These are phyloP conservation scores for Trichoderma orchidacearum DNA, from an alignment of 495 filamentous ascomycete species.

Conservation along the genomic window DNA sequence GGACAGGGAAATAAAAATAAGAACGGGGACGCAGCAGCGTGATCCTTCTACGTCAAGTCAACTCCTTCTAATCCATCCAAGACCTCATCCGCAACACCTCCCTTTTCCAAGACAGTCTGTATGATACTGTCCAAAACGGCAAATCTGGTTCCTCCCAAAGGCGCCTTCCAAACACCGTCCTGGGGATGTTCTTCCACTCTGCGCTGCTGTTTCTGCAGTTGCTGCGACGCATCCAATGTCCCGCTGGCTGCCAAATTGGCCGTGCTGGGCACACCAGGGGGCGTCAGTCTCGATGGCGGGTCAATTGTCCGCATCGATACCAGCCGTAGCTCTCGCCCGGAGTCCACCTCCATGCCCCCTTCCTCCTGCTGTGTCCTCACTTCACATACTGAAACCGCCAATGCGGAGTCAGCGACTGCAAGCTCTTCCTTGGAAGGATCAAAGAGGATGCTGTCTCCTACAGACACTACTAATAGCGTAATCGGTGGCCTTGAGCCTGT, in stretches of 20 bases:
- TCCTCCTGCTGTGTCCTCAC: conserved; percentile 1
- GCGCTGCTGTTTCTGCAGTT: conserved; percentile 26
- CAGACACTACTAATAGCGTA: conserved; percentile 76
- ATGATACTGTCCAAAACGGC: conserved; percentile 52
- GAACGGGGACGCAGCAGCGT: not conserved
- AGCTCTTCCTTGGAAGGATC: conserved; percentile 85
- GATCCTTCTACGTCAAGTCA: conserved; percentile 23
- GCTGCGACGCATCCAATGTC: conserved; percentile 18
- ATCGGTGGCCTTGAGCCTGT: conserved; percentile 50
- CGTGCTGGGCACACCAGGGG: conserved; percentile 52
- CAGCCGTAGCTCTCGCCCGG: conserved; percentile 23
- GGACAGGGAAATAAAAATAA: not conserved
- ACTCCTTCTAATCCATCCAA: conserved; percentile 60
- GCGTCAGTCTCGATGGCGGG: conserved; percentile 44
- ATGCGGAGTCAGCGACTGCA: conserved; percentile 73
- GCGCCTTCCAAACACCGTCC: conserved; percentile 66
- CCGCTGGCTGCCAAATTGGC: conserved; percentile 49
- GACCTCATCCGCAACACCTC: conserved; percentile 76
- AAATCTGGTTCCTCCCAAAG: conserved; percentile 61
- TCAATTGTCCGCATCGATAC: conserved; percentile 58
- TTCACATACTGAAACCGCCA: conserved; percentile 60
- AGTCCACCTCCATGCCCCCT: conserved; percentile 13
- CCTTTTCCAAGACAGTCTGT: conserved; percentile 47
- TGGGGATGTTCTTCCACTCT: conserved; percentile 34
- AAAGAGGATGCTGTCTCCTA: conserved; percentile 82